Conservation (phyloP, 2,329 filamentous ascomycete species). For the Fusarium cyanostomum region DNA sequence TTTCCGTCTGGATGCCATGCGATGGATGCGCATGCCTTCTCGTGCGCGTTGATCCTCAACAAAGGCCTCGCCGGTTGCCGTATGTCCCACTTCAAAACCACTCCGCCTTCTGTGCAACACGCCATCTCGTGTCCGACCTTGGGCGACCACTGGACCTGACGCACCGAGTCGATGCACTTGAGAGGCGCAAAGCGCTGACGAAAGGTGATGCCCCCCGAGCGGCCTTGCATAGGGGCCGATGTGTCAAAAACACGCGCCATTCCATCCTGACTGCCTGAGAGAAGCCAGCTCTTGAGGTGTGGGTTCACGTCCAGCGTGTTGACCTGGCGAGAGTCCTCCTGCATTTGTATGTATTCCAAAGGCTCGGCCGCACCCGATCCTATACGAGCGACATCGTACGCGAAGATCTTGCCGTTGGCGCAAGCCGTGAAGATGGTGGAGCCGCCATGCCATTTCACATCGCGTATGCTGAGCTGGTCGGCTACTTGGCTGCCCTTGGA, state of each 20-base stretch:
- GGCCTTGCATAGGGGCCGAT: slow-evolving; percentile 57
- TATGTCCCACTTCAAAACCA: slow-evolving; percentile 72
- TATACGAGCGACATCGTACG: slow-evolving; percentile 67
- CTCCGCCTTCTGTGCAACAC: slow-evolving; percentile 70
- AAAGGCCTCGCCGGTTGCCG: slow-evolving; percentile 63
- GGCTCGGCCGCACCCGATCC: slow-evolving; percentile 55
- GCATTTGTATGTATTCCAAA: slow-evolving; percentile 65
- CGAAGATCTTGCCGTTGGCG: slow-evolving; percentile 70
- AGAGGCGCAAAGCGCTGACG: slow-evolving; percentile 55
- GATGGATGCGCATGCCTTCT: slow-evolving; percentile 67
- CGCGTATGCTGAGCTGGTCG: slow-evolving; percentile 71
- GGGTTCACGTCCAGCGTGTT: slow-evolving; percentile 72
- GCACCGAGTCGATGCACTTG: slow-evolving; percentile 56
- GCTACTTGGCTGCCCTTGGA: slow-evolving; percentile 53
- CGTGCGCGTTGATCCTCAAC: slow-evolving; percentile 69
- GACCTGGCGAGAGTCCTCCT: slow-evolving; percentile 70
- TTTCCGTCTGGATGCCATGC: slow-evolving; percentile 75
- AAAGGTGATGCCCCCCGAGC: slow-evolving; percentile 61
- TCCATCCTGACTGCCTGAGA: slow-evolving; percentile 72
- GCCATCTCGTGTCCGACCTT: slow-evolving; percentile 69
- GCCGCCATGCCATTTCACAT: slow-evolving; percentile 67
- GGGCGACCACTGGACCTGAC: slow-evolving; percentile 73
- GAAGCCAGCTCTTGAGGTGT: slow-evolving; percentile 63
- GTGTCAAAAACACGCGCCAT: slow-evolving; percentile 70
- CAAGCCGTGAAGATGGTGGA: slow-evolving; percentile 70